Base-by-base conservation (phyloP, 352 stramenopile species). In the Phytophthora hibernalis region DNA sequence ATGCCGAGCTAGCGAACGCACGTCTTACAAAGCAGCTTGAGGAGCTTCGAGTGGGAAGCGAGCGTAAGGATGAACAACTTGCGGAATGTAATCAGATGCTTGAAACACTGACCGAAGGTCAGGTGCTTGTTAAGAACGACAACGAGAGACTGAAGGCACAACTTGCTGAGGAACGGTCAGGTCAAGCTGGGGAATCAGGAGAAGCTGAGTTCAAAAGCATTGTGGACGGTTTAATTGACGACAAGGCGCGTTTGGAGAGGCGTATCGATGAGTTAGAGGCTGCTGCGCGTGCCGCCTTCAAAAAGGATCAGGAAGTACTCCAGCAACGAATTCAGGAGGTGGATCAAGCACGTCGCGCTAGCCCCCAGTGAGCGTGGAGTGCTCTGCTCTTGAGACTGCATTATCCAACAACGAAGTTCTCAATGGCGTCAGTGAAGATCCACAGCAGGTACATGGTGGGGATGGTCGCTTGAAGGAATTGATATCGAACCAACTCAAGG, bases 31-130 rank as follows among this genome's bases (percentile, higher is more conserved):
- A 75, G 49, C 68, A 80, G 52, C 55, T 77, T 30, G 72, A 80
- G 45, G 60, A 80, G 18, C 20, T 65, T 37, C 61, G 42, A 45
- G 80, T 72, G 18, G 62, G 68, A 42, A 65, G 68, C 26, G 48
- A 74, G 51, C 49, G 72, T 61, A 79, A 70, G 63, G 44, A 75
- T 61, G 52, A 77, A 66, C 30, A 81, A 56, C 45, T 70, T 63
- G 49, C 61, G 15, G 76, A 88, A 33, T 72, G 61, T 22, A 76
- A 68, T 16, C 51, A 83, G 13, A 87, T 87, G 78, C 26, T 84
- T 5, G 74, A 85, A 28, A 61, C 45, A 15, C 43, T 82, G 22
- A 72, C 56, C 2, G 51, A 68, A 52, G 80, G 61, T 20, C 71
- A 77, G 11, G 31, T 58, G 2, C 37, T 73, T 11, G 24, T 78